Percentiles rank a stretch among this genome's conserved stretches.
These are phyloP conservation scores for Phialemoniopsis sp. DNA, from an alignment of 2,329 filamentous ascomycete species.

Conservation along the genomic window DNA sequence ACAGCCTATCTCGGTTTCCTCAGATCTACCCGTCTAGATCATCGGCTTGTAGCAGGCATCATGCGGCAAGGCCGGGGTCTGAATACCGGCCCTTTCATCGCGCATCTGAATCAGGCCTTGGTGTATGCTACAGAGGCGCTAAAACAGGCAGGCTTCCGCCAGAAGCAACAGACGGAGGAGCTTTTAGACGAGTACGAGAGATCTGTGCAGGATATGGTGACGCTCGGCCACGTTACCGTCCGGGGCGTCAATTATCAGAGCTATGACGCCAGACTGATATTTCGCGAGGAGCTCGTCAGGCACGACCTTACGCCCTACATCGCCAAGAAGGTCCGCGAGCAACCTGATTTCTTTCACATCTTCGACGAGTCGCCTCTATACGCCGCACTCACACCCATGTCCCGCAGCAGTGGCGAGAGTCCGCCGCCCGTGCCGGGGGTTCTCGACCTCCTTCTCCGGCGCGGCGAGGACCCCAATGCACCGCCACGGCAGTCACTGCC, in stretches of 20 bases:
- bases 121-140: too few relatives aligned
- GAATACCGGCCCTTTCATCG: too few relatives aligned
- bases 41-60: too few relatives aligned
- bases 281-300: not conserved
- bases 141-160: too few relatives aligned
- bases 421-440: too few relatives aligned
- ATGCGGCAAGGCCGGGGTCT: too few relatives aligned
- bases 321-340: not conserved
- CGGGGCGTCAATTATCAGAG: not conserved
- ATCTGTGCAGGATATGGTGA: not conserved
- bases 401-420: not conserved
- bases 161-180: too few relatives aligned
- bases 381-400: constrained; percentile 1
- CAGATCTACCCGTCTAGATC: not conserved
- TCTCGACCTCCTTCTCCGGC: too few relatives aligned
- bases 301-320: not conserved
- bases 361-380: not conserved
- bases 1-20: constrained; percentile 1
- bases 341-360: not conserved
- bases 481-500: too few relatives aligned
- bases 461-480: too few relatives aligned
- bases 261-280: not conserved
- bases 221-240: not conserved
- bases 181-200: not conserved
- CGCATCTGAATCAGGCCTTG: too few relatives aligned